These are phyloP conservation scores for Phialocephala sp. DNA, from an alignment of 2,329 filamentous ascomycete species.

Conservation along the genomic window DNA sequence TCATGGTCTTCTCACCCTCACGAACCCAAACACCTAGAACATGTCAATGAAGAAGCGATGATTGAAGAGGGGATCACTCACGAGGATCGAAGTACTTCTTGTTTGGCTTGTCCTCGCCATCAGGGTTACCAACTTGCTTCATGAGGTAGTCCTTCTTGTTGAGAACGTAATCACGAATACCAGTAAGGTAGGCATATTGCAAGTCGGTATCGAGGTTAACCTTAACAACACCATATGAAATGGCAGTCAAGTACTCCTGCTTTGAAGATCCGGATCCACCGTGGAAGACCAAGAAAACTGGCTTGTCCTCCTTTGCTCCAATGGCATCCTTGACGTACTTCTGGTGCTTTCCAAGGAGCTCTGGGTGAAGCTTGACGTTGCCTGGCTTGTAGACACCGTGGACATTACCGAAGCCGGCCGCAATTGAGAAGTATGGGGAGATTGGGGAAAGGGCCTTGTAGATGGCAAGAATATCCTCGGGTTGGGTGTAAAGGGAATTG, in stretches of 20 bases:
- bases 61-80: constrained; percentile 15
- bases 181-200: constrained; percentile 90
- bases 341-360: constrained; percentile 97
- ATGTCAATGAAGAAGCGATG: constrained; percentile 3
- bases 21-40: constrained; percentile 77
- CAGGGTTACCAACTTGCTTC: constrained; percentile 90
- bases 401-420: constrained; percentile 97
- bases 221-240: constrained; percentile 95
- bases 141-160: constrained; percentile 95
- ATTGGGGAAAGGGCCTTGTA: constrained; percentile 84
- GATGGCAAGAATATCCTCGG: constrained; percentile 93
- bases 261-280: constrained; percentile 92
- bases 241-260: constrained; percentile 88
- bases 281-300: constrained; percentile 99
- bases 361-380: constrained; percentile 95
- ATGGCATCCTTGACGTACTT: constrained; percentile 84
- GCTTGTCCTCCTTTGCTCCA: constrained; percentile 76
- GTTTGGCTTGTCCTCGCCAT: constrained; percentile 97
- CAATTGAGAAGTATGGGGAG: constrained; percentile 96
- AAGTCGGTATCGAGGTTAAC: constrained; percentile 99
- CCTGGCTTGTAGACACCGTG: constrained; percentile 99
- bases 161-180: constrained; percentile 93
- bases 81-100: constrained; percentile 83
- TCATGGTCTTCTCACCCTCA: constrained; percentile 98
- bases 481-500: constrained; percentile 96